These are phyloP conservation scores for Rutidosis leptorrhynchoides DNA, from an alignment of 129 eudicot species.

Conservation along the genomic window DNA sequence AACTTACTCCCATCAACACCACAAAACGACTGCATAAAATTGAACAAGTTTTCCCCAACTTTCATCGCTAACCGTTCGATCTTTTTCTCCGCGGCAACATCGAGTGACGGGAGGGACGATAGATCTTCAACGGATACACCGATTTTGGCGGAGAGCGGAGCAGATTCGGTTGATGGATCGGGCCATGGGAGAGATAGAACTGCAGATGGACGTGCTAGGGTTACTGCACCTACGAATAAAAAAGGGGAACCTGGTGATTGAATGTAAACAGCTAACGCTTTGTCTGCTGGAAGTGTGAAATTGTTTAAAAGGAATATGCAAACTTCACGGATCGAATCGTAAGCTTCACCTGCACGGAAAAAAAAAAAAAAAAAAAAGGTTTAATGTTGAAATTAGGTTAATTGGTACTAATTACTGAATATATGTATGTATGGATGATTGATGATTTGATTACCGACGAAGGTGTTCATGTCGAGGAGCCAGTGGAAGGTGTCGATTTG, in stretches of 20 bases:
- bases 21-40: conserved; percentile 98
- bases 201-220: conserved; percentile 77
- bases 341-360: conserved; percentile 55
- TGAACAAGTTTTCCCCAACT: conserved; percentile 91
- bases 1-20: conserved; percentile 90
- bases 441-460: conserved; percentile 72
- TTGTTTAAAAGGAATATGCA: conserved; percentile 72
- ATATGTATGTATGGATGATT: not conserved
- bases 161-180: conserved; percentile 54
- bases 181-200: conserved; percentile 84
- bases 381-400: not conserved
- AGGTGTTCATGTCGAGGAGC: conserved; percentile 93
- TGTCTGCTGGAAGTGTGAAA: conserved; percentile 85
- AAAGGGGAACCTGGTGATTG: conserved; percentile 89
- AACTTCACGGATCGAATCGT: conserved; percentile 69
- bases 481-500: conserved; percentile 94
- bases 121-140: conserved; percentile 83
- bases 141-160: conserved; percentile 75
- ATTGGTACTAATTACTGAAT: too few relatives aligned
- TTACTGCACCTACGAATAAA: conserved; percentile 74
- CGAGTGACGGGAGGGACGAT: conserved; percentile 68
- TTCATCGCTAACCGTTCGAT: conserved; percentile 82
- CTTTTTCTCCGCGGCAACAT: conserved; percentile 73
- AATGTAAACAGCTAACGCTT: conserved; percentile 86
- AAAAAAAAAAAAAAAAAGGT: too few relatives aligned